A percentile compares a stretch with the other conserved stretches of the same genome.
phyloP scores from a whole-genome alignment of 2,329 filamentous ascomycete genomes.

The Thermothelomyces thermophilus region DNA sequence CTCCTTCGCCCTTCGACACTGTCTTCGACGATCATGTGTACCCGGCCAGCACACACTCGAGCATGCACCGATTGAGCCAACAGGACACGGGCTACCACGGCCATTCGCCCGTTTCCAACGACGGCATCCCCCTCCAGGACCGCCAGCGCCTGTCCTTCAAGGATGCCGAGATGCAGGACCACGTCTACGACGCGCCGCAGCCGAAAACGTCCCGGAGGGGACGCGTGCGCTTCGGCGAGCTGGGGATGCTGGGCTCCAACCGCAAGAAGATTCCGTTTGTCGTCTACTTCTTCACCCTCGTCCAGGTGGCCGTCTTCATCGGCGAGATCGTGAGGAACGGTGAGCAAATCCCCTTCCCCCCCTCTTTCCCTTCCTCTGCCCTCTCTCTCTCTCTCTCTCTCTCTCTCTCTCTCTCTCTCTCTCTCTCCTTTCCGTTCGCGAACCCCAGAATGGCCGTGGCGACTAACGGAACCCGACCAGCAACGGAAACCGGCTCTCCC shows the following conservation, averaged over 20 bases:
- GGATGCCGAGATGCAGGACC: conserved; percentile 44
- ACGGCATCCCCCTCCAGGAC: conserved; percentile 46
- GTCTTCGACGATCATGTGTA: conserved; percentile 65
- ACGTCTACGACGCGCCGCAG: conserved; percentile 52
- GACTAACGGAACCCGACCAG: conserved; percentile 34
- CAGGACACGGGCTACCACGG: conserved; percentile 56
- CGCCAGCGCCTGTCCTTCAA: conserved; percentile 37
- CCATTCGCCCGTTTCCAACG: conserved; percentile 35
- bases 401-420: too few relatives aligned
- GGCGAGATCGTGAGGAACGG: conserved; percentile 80
- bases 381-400: neutral
- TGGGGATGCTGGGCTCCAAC: conserved; percentile 52
- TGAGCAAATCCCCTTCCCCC: too few relatives aligned
- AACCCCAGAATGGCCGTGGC: neutral
- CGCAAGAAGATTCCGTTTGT: conserved; percentile 65
- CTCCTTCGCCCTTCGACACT: conserved; percentile 54
- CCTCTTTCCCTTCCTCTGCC: conserved; percentile 8
- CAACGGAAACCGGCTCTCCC: conserved; percentile 67
- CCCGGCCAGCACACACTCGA: conserved; percentile 42
- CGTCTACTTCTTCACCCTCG: conserved; percentile 69
- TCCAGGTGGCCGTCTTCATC: conserved; percentile 82
- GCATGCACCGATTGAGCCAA: conserved; percentile 38
- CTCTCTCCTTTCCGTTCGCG: neutral
- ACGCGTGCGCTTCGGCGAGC: conserved; percentile 49
- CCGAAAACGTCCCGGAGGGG: conserved; percentile 34